Conservation (phyloP, 345 rosid species). For the Iberis pinnata region DNA sequence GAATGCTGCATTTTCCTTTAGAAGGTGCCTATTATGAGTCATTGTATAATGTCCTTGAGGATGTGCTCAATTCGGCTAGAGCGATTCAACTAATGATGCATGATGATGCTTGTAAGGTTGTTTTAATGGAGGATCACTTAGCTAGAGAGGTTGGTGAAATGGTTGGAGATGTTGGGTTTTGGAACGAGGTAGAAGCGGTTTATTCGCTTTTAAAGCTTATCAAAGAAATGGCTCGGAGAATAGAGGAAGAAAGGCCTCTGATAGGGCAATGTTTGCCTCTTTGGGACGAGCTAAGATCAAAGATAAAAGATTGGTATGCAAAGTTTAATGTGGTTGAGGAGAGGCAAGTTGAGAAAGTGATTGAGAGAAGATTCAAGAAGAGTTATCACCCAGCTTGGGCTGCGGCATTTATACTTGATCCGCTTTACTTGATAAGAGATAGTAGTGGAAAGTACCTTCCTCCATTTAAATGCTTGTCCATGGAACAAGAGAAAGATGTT, state of each 20-base stretch:
- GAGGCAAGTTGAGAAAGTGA: conserved; percentile 60
- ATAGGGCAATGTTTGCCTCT: conserved; percentile 87
- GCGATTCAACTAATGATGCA: conserved; percentile 55
- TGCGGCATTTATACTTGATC: conserved; percentile 88
- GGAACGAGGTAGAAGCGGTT: conserved; percentile 84
- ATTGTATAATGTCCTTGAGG: conserved; percentile 59
- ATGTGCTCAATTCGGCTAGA: conserved; percentile 55
- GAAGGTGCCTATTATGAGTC: conserved; percentile 35
- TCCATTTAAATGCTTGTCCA: conserved; percentile 71
- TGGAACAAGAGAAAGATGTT: conserved; percentile 93
- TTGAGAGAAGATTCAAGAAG: conserved; percentile 79
- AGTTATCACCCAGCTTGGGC: conserved; percentile 99
- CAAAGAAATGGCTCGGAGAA: conserved; percentile 70
- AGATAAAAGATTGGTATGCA: conserved; percentile 77
- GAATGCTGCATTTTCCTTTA: conserved; percentile 57
- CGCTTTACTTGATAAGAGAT: conserved; percentile 78
- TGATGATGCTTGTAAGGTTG: conserved; percentile 66
- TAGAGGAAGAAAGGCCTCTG: conserved; percentile 80
- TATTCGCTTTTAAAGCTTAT: conserved; percentile 67
- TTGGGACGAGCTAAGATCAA: conserved; percentile 87
- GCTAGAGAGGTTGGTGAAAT: conserved; percentile 73
- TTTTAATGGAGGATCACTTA: conserved; percentile 58
- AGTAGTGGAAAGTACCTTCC: conserved; percentile 82
- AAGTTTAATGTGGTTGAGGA: conserved; percentile 57
- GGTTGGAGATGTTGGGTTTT: conserved; percentile 66